Evolutionary conservation across 768 basidiomycete genomes (phyloP), one percentile per base, ranked within the genome.

Genomic region (Amanita inopinata): DNA sequence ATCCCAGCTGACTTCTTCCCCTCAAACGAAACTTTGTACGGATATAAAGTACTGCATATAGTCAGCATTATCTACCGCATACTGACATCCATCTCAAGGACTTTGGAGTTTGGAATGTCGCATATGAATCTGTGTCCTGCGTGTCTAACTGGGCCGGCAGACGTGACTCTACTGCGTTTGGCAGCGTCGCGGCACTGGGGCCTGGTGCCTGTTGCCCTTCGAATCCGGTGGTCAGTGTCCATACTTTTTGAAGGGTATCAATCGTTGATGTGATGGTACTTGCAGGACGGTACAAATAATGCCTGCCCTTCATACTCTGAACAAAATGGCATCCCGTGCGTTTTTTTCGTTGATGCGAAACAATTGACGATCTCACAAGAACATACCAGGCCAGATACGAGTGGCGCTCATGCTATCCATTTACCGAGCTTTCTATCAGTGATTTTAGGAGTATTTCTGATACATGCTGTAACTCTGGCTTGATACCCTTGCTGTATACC

Each of bases 31-130:
- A 55, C 76, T 3, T 53, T 75, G 7, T 89, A 90, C 55, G 86
- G 85, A 35, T 69, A 71, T 50, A 68, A 57, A 42, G 64, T 63
- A 45, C 17, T 35, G 7, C 14, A 43, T 35, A 14, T 14, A 34
- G n/a, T n/a, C n/a, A n/a, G n/a, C n/a, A n/a, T n/a, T n/a, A n/a
- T n/a, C n/a, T n/a, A n/a, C n/a, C n/a, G n/a, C n/a, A n/a, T n/a
- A n/a, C n/a, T n/a, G n/a, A n/a, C n/a, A n/a, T n/a, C n/a, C n/a
- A n/a, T n/a, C 20, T 7, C 33, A 33, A 83, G 81, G 88, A 89
- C 53, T 90, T 89, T 64, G 85, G 88, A 38, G 76, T 89, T 14
- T 91, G 88, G 87, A 87, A 88, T 52, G 65, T 86, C 52, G 78
- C 70, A 12, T 89, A 89, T 55, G 60, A 76, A 51, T 66, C 61